These are phyloP conservation scores for Arxiozyma slooffiae DNA, from an alignment of 1,139 yeast genomes.

Conservation along the genomic window DNA sequence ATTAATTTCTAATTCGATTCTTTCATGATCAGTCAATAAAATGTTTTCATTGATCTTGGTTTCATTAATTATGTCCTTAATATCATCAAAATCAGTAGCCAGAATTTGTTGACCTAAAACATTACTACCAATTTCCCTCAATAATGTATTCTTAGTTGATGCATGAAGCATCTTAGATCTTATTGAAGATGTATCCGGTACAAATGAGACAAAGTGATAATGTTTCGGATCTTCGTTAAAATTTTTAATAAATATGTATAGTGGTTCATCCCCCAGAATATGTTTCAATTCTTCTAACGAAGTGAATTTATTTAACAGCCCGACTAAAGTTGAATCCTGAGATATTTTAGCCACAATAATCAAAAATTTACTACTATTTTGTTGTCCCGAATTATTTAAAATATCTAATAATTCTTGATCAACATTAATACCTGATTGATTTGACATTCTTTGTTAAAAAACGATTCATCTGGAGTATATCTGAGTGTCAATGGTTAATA, in stretches of 20 bases:
- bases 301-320: conserved; percentile 32
- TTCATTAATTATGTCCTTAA: conserved; percentile 28
- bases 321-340: conserved; percentile 36
- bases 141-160: conserved; percentile 67
- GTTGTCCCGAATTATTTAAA: conserved; percentile 22
- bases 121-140: conserved; percentile 64
- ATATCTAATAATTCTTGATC: conserved; percentile 35
- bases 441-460: conserved; percentile 41
- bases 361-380: conserved; percentile 15
- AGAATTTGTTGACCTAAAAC: conserved; percentile 45
- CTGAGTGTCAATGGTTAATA: background rate
- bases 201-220: conserved; percentile 62
- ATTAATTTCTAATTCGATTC: conserved; percentile 22
- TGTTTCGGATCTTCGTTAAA: conserved; percentile 27
- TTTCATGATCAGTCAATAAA: conserved; percentile 58
- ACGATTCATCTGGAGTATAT: background rate
- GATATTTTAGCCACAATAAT: conserved; percentile 38
- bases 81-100: conserved; percentile 55
- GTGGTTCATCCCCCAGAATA: conserved; percentile 39
- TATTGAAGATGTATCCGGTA: conserved; percentile 80
- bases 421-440: conserved; percentile 60
- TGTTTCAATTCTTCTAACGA: conserved; percentile 28
- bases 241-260: conserved; percentile 46
- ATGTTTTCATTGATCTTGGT: conserved; percentile 11
- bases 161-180: conserved; percentile 90